Conservation (phyloP, 495 filamentous ascomycete genomes). For the Talaromyces adpressus region DNA sequence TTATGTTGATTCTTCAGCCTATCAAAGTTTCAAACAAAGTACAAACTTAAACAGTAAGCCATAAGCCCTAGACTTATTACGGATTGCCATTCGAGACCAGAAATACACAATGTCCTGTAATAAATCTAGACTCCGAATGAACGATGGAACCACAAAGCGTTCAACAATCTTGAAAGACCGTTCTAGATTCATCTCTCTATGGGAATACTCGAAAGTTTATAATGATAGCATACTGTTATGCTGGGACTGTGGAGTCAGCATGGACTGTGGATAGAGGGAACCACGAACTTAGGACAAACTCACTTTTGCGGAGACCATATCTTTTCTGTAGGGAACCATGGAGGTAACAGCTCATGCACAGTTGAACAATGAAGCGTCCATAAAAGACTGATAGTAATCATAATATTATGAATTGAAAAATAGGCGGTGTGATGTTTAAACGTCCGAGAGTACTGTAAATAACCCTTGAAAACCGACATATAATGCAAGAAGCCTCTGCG, state of each 20-base stretch:
- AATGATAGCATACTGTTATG: too few relatives aligned
- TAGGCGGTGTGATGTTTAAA: neutral
- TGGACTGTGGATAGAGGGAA: too few relatives aligned
- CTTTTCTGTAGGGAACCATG: neutral
- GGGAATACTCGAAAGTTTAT: neutral
- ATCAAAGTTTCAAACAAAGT: too few relatives aligned
- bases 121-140: neutral
- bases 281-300: neutral
- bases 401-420: neutral
- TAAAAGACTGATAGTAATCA: neutral
- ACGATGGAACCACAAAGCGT: neutral
- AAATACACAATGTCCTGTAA: neutral
- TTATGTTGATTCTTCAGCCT: too few relatives aligned
- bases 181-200: neutral
- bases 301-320: neutral
- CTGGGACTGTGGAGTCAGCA: neutral
- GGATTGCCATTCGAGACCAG: neutral
- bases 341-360: neutral
- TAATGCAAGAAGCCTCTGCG: neutral
- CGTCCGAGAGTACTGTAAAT: neutral
- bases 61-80: neutral
- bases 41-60: constrained; percentile 15
- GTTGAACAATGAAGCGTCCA: neutral
- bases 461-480: neutral
- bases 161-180: neutral